Evolutionary conservation across 495 filamentous ascomycete genomes (phyloP), one percentile per base, ranked within the genome.

Genomic region (Letharia columbiana): DNA sequence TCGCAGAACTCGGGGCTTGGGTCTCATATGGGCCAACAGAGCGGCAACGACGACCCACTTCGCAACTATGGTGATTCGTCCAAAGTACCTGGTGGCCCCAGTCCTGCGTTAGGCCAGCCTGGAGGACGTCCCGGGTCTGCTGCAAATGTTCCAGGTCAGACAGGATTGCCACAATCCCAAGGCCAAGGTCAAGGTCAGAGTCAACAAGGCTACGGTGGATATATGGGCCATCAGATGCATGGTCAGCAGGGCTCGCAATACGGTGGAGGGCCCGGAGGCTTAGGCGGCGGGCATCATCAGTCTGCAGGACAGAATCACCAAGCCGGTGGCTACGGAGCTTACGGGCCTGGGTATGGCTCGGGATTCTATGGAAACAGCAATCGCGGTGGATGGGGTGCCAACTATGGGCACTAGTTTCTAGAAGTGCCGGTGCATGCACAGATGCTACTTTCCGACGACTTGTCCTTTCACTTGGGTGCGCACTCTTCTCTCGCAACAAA

Each of bases 41-140:
- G 77, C 33, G 81, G 80, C 61, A 75, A 75, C 47, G 86, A 87
- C 61, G 91, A 96, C 70, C 78, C 89, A 3, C 77, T 92, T 72
- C 96, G 96, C 80, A 84, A 85, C 9, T 91, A 84, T 68, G 87
- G 87, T 47, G 87, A 90, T 40, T 77, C 86, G 64, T 79, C 86
- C 63, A 94, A 95, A 78, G 70, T 75, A 71, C 78, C 86, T 44
- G 82, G 83, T 52, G 91, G 90, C 9, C 91, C 92, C 4, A 95
- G 91, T 76, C 92, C 92, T 40, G 91, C 91, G 10, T 83, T 96
- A 39, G 86, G 85, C 40, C 89, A 90, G 71, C 87, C 90, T 45
- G 86, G 84, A 42, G 81, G 80, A 71, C 89, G 92, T 65, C 91
- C 92, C 20, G 91, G 90, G 28, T 96, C 92, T 42, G 91, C 92